Conservation (phyloP, 2,329 filamentous ascomycete species). For the Fusarium scirpi region DNA sequence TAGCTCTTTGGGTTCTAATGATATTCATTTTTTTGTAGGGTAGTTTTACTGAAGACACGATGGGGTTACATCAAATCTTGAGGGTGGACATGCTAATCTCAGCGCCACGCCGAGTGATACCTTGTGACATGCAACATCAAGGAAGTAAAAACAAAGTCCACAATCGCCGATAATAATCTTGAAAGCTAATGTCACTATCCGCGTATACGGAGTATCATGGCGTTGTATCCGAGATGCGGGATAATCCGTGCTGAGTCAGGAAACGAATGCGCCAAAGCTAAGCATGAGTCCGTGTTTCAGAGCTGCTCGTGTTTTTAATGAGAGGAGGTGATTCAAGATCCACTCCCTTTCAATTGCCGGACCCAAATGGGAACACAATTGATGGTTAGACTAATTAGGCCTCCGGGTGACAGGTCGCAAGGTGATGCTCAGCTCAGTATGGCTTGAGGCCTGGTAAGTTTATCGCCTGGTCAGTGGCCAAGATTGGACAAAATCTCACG, state of each 20-base stretch:
- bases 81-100: neutral
- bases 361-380: neutral
- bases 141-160: neutral
- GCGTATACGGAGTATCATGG: neutral
- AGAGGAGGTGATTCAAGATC: neutral
- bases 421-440: neutral
- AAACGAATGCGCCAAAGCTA: neutral
- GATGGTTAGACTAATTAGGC: neutral
- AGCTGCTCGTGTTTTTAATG: constrained; percentile 1
- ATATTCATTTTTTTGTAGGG: neutral
- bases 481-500: neutral
- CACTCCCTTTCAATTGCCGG: neutral
- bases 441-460: neutral
- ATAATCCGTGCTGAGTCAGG: neutral
- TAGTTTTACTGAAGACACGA: neutral
- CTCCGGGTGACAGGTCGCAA: neutral
- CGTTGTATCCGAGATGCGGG: neutral
- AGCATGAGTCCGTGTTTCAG: neutral
- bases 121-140: neutral
- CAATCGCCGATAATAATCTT: neutral
- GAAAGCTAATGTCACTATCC: neutral
- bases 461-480: neutral
- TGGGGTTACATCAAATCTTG: neutral
- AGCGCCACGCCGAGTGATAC: neutral
- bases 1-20: neutral